These are phyloP conservation scores for Didymella lethalis DNA, from an alignment of 2,329 filamentous ascomycete species.

Conservation along the genomic window DNA sequence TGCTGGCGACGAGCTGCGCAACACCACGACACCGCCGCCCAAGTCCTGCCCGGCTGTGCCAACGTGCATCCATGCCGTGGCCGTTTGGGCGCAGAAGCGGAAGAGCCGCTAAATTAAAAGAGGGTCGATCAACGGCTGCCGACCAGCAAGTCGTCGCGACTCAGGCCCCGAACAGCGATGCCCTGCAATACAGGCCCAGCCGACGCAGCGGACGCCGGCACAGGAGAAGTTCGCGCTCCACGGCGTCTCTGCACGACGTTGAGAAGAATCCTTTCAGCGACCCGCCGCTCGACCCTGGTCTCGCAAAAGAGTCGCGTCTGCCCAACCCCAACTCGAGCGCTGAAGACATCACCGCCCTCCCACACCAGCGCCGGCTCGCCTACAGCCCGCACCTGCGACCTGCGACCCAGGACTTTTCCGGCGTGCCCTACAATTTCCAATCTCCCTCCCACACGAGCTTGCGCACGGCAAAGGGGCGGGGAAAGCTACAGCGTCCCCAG, in stretches of 20 bases:
- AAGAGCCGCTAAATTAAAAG: conserved; percentile 64
- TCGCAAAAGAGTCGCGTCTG: conserved; percentile 30
- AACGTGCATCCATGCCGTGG: conserved; percentile 72
- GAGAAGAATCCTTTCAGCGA: conserved; percentile 34
- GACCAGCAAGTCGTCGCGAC: conserved; percentile 49
- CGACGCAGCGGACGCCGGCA: conserved; percentile 43
- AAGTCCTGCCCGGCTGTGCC: conserved; percentile 15
- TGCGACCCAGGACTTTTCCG: conserved; percentile 51
- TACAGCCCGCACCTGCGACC: conserved; percentile 59
- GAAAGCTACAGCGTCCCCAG: conserved; percentile 56
- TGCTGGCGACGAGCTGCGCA: conserved; percentile 22
- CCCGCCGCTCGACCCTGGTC: conserved; percentile 31
- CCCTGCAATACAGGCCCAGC: conserved; percentile 35
- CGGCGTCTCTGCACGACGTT: conserved; percentile 41
- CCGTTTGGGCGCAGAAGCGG: conserved; percentile 79
- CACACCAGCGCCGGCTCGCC: conserved; percentile 50
- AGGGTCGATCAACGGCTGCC: conserved; percentile 55
- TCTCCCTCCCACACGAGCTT: conserved; percentile 49
- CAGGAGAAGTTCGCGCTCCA: conserved; percentile 45
- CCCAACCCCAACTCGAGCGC: conserved; percentile 42
- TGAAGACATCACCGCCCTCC: conserved; percentile 59
- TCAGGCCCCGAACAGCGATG: conserved; percentile 34
- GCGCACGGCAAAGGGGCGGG: conserved; percentile 51
- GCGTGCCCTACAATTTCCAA: conserved; percentile 57
- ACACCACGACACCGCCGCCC: conserved; percentile 9